Conservation (phyloP, 2,329 filamentous ascomycete genomes). For the Cladosporium phlei region DNA sequence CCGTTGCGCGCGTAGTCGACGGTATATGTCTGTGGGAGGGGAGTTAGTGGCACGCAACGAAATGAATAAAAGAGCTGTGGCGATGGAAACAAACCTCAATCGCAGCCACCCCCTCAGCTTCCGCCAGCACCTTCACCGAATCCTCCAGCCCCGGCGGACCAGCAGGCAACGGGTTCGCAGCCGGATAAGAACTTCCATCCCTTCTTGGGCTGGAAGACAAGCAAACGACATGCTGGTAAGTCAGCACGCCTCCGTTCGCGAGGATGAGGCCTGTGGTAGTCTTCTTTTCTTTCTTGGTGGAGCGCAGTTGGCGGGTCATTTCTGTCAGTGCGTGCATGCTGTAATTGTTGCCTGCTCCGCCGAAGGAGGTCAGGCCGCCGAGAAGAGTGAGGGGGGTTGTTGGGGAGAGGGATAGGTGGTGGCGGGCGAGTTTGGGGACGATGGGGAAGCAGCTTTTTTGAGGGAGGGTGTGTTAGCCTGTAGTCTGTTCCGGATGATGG, state of each 20-base stretch:
- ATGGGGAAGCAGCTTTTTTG: conserved; percentile 66
- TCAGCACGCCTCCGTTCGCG: conserved; percentile 62
- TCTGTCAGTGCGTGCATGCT: conserved; percentile 60
- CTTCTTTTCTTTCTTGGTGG: conserved; percentile 26
- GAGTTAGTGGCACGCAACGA: too few species aligned
- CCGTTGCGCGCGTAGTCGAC: conserved; percentile 53
- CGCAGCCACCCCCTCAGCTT: conserved; percentile 47
- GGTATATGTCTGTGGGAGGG: conserved; percentile 63
- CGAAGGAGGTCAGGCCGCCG: conserved; percentile 63
- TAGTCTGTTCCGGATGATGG: too few species aligned
- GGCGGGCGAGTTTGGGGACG: conserved; percentile 61
- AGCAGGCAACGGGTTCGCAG: conserved; percentile 42
- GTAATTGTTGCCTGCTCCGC: conserved; percentile 67
- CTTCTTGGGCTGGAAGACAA: conserved; percentile 47
- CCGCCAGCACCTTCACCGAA: too few species aligned
- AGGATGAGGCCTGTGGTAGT: conserved; percentile 53
- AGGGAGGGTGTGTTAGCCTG: not conserved
- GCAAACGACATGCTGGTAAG: conserved; percentile 60
- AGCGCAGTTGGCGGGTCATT: conserved; percentile 51
- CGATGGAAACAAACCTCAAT: conserved; percentile 45
- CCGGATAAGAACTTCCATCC: conserved; percentile 43
- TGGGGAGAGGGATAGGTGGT: conserved; percentile 53
- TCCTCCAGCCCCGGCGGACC: conserved; percentile 38
- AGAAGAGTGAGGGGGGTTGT: conserved; percentile 56
- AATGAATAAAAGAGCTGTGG: too few species aligned